Base-by-base conservation (phyloP, 2,329 filamentous ascomycete species). In the Dothideomycetes sp. region DNA sequence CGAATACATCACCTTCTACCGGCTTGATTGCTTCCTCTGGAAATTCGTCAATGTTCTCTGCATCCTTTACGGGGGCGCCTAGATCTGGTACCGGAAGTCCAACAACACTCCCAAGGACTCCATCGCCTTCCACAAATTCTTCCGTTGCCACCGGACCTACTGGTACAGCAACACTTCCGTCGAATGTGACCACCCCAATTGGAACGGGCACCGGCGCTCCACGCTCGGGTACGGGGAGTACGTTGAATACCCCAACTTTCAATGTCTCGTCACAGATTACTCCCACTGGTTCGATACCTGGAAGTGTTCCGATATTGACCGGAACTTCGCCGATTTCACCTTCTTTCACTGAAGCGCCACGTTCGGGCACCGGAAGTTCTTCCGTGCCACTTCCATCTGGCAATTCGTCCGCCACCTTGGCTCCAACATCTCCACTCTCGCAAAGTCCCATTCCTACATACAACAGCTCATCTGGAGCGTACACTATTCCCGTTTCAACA, bases 121-220 rank as follows among this genome's bases (percentile, higher is more conserved):
- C 38, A 10, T 40, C 18, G 24, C 17, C 14, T 12, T 34, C 35
- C 16, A 12, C 31, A 4, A 40, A 34, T 19, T 16, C 22, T 19
- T 40, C 37, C 8, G 9, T 19, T 4, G 11, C 37, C 9, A 10
- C 24, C 9, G 37, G 37, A n/a, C 37, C 37, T 34, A 40, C 31
- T 12, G 37, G 37, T 19, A 40, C 37, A 3, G 31, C 31, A 14
- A 19, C 32, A 19, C 34, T 16, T 18, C 7, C n/a, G n/a, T n/a
- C n/a, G n/a, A n/a, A n/a, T n/a, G n/a, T n/a, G n/a, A n/a, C n/a
- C n/a, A n/a, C n/a, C n/a, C n/a, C n/a, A n/a, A n/a, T n/a, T n/a
- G n/a, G n/a, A n/a, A n/a, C n/a, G n/a, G n/a, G n/a, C n/a, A n/a
- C n/a, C n/a, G n/a, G n/a, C n/a, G n/a, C n/a, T n/a, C n/a, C n/a